These are phyloP conservation scores for Cystobasidiaceae sp. DNA, from an alignment of 1,284 basidiomycete species.

Conservation along the genomic window DNA sequence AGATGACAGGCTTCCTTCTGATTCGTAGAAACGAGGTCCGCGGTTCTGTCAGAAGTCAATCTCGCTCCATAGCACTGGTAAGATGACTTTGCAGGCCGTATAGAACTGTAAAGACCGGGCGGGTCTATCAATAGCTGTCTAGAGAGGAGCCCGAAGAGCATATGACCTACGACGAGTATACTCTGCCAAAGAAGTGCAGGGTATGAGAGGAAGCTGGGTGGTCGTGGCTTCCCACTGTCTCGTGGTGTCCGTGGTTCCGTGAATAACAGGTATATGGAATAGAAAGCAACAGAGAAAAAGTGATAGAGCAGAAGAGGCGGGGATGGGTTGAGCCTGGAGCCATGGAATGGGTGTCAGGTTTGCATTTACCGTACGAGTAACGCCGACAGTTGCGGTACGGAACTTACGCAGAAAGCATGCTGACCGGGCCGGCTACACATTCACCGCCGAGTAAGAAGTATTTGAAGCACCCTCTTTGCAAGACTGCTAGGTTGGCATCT, in stretches of 20 bases:
- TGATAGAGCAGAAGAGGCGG: conserved; percentile 76
- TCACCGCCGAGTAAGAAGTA: conserved; percentile 94
- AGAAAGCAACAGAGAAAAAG: conserved; percentile 94
- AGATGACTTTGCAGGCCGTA: conserved; percentile 77
- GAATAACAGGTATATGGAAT: conserved; percentile 82
- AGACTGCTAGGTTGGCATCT: conserved; percentile 73
- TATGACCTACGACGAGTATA: conserved; percentile 58
- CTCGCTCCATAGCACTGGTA: conserved; percentile 82
- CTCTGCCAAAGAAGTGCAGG: conserved; percentile 58
- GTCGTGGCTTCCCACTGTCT: conserved; percentile 30
- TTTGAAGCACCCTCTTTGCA: conserved; percentile 90
- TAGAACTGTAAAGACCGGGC: conserved; percentile 77
- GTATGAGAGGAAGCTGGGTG: conserved; percentile 56
- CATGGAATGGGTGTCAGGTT: not conserved
- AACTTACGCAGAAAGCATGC: conserved; percentile 70
- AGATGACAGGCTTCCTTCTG: too few relatives aligned
- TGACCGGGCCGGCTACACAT: conserved; percentile 81
- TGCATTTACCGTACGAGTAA: not conserved
- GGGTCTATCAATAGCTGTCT: too few relatives aligned
- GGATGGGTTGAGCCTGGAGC: conserved; percentile 58
- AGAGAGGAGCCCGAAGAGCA: too few relatives aligned
- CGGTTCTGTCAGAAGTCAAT: conserved; percentile 47
- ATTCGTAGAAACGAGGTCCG: too few relatives aligned
- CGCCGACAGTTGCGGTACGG: too few relatives aligned
- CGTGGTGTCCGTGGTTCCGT: conserved; percentile 55